phyloP scores from a whole-genome alignment of 1,284 basidiomycete genomes.

The Ganoderma boninense region DNA sequence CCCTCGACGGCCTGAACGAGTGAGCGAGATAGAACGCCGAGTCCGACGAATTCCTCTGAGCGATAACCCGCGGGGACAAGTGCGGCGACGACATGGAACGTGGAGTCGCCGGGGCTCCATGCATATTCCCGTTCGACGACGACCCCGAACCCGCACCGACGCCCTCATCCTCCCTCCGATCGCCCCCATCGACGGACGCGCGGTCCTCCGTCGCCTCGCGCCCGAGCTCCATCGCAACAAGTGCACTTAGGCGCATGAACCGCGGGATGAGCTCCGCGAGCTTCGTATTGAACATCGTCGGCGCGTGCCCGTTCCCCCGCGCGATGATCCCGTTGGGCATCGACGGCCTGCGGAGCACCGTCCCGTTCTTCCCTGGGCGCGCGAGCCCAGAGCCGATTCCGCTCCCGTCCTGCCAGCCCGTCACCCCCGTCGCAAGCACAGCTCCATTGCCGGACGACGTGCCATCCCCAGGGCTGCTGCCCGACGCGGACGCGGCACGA shows the following conservation, averaged over 20 bases:
- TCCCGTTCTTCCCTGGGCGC: constrained; percentile 60
- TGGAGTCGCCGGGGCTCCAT: constrained; percentile 19
- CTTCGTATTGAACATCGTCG: constrained; percentile 63
- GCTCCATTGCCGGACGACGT: constrained; percentile 23
- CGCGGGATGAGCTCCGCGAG: constrained; percentile 73
- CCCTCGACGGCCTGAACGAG: constrained; percentile 69
- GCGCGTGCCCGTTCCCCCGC: constrained; percentile 29
- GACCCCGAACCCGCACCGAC: constrained; percentile 1
- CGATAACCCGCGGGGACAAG: constrained; percentile 34
- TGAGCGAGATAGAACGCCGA: constrained; percentile 45
- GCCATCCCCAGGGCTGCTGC: constrained; percentile 37
- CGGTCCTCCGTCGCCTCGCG: constrained; percentile 56
- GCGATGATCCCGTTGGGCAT: constrained; percentile 26
- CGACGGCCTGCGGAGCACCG: constrained; percentile 57
- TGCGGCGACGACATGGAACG: constrained; percentile 35
- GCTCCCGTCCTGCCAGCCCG: constrained; percentile 74
- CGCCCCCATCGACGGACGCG: constrained; percentile 45
- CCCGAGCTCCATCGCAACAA: constrained; percentile 77
- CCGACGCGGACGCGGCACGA: constrained; percentile 35
- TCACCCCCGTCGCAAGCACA: constrained; percentile 57
- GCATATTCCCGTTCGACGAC: constrained; percentile 7
- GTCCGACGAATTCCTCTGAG: constrained; percentile 36
- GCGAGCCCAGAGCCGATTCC: constrained; percentile 75
- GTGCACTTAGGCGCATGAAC: constrained; percentile 77
- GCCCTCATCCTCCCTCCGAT: constrained; percentile 39